phyloP scores from a whole-genome alignment of 371 early-diverging fungal genomes.

The Mucor ambiguus region DNA sequence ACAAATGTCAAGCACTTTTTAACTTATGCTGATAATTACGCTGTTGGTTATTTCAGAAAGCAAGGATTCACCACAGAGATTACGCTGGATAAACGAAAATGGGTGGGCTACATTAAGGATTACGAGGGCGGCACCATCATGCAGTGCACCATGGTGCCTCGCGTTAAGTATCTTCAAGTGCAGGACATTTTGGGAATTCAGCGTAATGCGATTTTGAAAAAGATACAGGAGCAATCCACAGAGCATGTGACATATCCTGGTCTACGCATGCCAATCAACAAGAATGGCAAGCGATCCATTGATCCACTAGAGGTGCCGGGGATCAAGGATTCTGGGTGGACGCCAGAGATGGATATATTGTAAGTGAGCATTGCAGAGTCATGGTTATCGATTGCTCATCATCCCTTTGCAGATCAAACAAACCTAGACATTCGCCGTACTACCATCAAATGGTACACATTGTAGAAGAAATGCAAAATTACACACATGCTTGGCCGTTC shows the following conservation, averaged over 20 bases:
- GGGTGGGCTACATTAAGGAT: conserved; percentile 99
- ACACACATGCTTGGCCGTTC: conserved; percentile 97
- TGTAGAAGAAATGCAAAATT: conserved; percentile 75
- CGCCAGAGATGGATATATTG: conserved; percentile 79
- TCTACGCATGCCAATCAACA: conserved; percentile 61
- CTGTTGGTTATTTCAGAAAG: conserved; percentile 99
- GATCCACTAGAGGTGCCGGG: conserved; percentile 74
- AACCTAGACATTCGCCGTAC: conserved; percentile 58
- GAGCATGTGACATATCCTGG: conserved; percentile 84
- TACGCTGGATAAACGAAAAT: conserved; percentile 88
- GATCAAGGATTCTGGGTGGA: conserved; percentile 93
- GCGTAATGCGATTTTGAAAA: conserved; percentile 77
- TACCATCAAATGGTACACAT: conserved; percentile 75
- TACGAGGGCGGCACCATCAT: conserved; percentile 99
- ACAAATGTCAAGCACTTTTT: conserved; percentile 86
- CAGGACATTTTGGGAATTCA: conserved; percentile 68
- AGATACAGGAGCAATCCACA: conserved; percentile 75
- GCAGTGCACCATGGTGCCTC: conserved; percentile 72
- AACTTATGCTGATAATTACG: conserved; percentile 99
- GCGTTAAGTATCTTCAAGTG: conserved; percentile 59
- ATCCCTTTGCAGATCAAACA: conserved; percentile 41
- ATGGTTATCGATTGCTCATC: neutral
- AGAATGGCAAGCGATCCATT: conserved; percentile 47
- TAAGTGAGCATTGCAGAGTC: conserved; percentile 15
- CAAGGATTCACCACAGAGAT: conserved; percentile 99